phyloP scores from a whole-genome alignment of 1,284 basidiomycete genomes.

The Sporisorium exsertum region DNA sequence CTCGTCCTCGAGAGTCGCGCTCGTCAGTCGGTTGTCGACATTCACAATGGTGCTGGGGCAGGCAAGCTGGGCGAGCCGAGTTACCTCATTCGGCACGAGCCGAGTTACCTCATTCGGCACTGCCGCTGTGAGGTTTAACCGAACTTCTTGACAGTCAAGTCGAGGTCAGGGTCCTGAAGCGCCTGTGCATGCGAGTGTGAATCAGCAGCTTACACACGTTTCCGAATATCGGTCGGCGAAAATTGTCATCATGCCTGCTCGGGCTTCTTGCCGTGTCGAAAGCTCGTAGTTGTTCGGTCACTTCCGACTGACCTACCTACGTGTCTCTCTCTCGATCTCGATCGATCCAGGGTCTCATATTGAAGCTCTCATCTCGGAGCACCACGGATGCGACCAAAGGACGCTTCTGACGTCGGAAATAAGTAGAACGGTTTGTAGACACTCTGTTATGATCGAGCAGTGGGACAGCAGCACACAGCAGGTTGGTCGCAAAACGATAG shows the following conservation, averaged over 20 bases:
- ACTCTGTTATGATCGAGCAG: not conserved
- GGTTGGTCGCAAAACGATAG: too few relatives aligned
- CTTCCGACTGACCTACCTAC: not conserved
- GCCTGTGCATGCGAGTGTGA: not conserved
- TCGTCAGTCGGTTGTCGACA: not conserved
- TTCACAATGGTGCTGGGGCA: too few relatives aligned
- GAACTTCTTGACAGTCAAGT: too few relatives aligned
- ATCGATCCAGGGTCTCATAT: too few relatives aligned
- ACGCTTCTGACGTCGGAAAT: not conserved
- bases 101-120: not conserved
- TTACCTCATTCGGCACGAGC: not conserved
- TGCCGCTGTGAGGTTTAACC: not conserved
- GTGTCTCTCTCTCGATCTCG: too few relatives aligned
- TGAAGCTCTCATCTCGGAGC: too few relatives aligned
- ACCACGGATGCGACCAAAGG: not conserved
- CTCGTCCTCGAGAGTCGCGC: not conserved
- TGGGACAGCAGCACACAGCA: too few relatives aligned
- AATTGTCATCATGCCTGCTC: not conserved
- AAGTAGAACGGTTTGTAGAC: too few relatives aligned
- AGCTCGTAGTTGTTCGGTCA: not conserved
- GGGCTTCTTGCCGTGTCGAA: not conserved
- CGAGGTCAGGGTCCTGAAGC: too few relatives aligned
- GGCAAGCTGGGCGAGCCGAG: not conserved
- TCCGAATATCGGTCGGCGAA: not conserved
- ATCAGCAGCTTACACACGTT: not conserved